These are phyloP conservation scores for Rhododendron ovatum DNA, from an alignment of 148 eudicot genomes.

Conservation along the genomic window DNA sequence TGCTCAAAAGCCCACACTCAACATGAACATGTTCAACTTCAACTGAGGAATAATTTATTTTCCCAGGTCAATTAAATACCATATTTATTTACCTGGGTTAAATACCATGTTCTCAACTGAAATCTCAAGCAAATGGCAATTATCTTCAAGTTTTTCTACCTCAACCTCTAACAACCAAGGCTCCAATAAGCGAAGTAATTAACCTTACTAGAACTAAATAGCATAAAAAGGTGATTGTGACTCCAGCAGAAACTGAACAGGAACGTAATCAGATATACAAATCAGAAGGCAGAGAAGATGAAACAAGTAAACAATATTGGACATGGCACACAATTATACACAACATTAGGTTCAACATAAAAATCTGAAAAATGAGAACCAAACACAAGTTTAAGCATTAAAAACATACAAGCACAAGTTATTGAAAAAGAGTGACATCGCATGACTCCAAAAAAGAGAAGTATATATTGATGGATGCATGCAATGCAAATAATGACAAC, in stretches of 20 bases:
- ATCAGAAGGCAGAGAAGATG: neutral
- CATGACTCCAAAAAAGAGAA: neutral
- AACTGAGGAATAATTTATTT: neutral
- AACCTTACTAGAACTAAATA: neutral
- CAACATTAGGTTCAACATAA: neutral
- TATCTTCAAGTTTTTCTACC: neutral
- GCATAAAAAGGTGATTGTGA: neutral
- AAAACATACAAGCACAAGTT: neutral
- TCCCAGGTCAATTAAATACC: neutral
- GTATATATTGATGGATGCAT: neutral
- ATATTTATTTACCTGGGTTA: neutral
- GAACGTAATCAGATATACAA: neutral
- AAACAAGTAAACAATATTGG: neutral
- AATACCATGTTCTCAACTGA: neutral
- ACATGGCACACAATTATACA: neutral
- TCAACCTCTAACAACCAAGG: slow-evolving; percentile 1
- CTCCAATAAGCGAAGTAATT: neutral
- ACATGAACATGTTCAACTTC: neutral
- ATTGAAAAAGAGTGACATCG: neutral
- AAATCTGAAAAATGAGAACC: neutral
- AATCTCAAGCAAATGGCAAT: neutral
- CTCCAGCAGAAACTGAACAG: neutral
- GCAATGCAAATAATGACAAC: neutral
- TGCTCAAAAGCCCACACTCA: neutral
- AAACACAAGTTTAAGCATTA: neutral